Percentiles rank a stretch among this genome's conserved stretches.
These are phyloP conservation scores for Trypanosoma boissoni DNA, from an alignment of 208 protist genomes.

Conservation along the genomic window DNA sequence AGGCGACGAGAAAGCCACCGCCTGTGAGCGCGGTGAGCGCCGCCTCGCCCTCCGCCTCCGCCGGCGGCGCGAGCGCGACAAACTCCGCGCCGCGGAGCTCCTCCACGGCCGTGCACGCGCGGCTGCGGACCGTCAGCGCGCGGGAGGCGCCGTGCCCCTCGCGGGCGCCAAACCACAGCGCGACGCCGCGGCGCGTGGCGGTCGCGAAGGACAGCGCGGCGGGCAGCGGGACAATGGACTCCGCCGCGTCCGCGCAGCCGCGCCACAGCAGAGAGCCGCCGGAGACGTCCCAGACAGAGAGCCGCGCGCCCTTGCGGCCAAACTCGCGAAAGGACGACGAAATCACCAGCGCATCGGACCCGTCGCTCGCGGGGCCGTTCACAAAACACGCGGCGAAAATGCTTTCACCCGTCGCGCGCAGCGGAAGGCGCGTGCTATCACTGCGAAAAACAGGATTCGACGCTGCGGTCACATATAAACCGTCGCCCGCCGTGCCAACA, in stretches of 20 bases:
- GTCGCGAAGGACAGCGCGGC: constrained; percentile 47
- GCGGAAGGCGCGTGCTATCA: constrained; percentile 40
- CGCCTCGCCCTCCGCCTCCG: constrained; percentile 17
- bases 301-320: constrained; percentile 25
- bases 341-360: constrained; percentile 49
- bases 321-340: constrained; percentile 53
- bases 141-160: constrained; percentile 1
- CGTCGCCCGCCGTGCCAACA: constrained; percentile 62
- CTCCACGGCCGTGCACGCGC: constrained; percentile 51
- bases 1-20: constrained; percentile 59
- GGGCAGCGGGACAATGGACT: constrained; percentile 46
- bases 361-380: constrained; percentile 24
- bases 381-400: constrained; percentile 62
- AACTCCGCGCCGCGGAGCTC: constrained; percentile 58
- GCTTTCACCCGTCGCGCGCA: constrained; percentile 46
- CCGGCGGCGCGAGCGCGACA: constrained; percentile 32
- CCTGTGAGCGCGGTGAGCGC: constrained; percentile 43
- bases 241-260: constrained; percentile 53
- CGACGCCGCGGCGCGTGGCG: constrained; percentile 37
- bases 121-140: constrained; percentile 49
- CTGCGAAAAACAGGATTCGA: constrained; percentile 34
- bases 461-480: constrained; percentile 62
- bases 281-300: constrained; percentile 61
- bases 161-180: constrained; percentile 5
- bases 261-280: constrained; percentile 56